phyloP scores from a whole-genome alignment of 2,329 filamentous ascomycete genomes.

The Byssochlamys sp. region DNA sequence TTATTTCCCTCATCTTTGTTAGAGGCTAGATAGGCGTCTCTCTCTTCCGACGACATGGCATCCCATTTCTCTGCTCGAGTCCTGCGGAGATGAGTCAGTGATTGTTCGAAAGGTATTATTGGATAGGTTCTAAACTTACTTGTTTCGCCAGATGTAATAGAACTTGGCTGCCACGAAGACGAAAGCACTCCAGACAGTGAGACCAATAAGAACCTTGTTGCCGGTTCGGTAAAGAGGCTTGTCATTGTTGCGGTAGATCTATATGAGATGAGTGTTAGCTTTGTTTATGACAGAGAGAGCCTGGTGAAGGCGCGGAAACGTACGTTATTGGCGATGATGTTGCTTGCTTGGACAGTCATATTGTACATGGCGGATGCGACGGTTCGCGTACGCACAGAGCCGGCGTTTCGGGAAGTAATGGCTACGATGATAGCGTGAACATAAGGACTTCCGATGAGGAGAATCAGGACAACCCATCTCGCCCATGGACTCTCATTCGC shows the following conservation, averaged over 20 bases:
- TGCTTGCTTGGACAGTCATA: conserved; percentile 36
- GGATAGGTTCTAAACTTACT: conserved; percentile 16
- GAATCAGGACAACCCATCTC: conserved; percentile 42
- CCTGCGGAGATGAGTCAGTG: conserved; percentile 12
- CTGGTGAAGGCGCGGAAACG: conserved; percentile 8
- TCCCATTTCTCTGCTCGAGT: conserved; percentile 29
- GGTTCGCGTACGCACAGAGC: conserved; percentile 33
- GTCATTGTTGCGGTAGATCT: conserved; percentile 49
- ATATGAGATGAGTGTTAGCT: conserved; percentile 5
- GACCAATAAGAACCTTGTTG: conserved; percentile 48
- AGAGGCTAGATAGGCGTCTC: conserved; percentile 27
- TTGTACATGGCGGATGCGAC: conserved; percentile 39
- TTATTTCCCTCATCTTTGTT: conserved; percentile 35
- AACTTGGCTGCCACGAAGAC: conserved; percentile 39
- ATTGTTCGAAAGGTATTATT: not conserved
- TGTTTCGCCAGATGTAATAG: conserved; percentile 34
- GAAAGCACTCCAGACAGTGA: conserved; percentile 41
- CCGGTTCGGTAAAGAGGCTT: conserved; percentile 49
- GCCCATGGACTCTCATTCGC: conserved; percentile 42
- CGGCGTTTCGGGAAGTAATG: conserved; percentile 36
- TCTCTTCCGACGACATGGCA: conserved; percentile 31
- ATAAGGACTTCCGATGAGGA: conserved; percentile 50
- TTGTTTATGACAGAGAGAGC: not conserved
- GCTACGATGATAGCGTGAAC: conserved; percentile 47
- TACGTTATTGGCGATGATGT: conserved; percentile 32